Evolutionary conservation across 1,284 basidiomycete species (phyloP).

Genomic region (Calocybe gambosa): DNA sequence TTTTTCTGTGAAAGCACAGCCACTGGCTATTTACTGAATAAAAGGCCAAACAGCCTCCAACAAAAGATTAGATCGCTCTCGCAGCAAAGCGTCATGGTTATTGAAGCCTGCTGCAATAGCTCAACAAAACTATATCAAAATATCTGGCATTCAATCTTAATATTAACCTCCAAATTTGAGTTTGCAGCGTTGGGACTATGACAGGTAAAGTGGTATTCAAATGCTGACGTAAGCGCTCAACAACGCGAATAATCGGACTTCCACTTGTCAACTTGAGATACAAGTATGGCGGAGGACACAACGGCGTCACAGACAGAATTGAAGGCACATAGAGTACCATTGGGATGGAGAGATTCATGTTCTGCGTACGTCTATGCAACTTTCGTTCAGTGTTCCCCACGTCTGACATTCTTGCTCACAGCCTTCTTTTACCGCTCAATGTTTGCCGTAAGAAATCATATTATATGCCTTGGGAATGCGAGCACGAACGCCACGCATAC

Average conservation of each 20-base stretch:
- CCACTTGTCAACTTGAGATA: not conserved
- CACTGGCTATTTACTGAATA: constrained; percentile 15
- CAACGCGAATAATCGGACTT: too few species aligned
- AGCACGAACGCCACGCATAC: constrained; percentile 39
- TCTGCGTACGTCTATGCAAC: constrained; percentile 65
- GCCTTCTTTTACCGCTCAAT: constrained; percentile 23
- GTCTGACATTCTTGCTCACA: not conserved
- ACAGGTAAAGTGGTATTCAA: too few species aligned
- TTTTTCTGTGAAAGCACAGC: constrained; percentile 32
- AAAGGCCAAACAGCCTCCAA: too few species aligned
- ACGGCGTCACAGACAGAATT: constrained; percentile 83
- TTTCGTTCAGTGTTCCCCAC: not conserved
- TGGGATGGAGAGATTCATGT: constrained; percentile 87
- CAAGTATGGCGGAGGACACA: constrained; percentile 60
- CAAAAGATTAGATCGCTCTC: too few species aligned
- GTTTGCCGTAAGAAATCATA: constrained; percentile 31
- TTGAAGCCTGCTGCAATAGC: too few species aligned
- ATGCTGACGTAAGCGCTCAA: too few species aligned
- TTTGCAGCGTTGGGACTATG: not conserved
- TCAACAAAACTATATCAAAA: too few species aligned
- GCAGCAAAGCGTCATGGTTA: too few species aligned
- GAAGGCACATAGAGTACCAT: constrained; percentile 69
- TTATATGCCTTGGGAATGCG: constrained; percentile 39
- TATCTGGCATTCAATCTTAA: not conserved
- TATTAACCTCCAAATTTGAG: not conserved